Conservation (phyloP, 805 yeast genomes). For the Lipomyces lipofer region DNA sequence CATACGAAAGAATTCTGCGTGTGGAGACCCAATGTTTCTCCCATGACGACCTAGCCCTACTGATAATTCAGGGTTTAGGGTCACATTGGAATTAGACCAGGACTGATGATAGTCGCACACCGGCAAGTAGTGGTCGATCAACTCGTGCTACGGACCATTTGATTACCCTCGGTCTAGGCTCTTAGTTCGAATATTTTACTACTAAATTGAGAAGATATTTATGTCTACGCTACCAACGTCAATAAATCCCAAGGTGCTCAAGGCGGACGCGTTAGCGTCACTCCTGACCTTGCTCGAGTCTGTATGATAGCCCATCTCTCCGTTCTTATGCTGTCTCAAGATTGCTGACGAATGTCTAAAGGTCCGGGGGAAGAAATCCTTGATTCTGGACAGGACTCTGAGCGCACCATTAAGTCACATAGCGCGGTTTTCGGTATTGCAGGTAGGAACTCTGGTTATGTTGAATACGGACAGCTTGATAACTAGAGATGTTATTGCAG, state of each 20-base stretch:
- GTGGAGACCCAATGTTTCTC: too few species aligned
- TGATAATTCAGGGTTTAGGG: too few species aligned
- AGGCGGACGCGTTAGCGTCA: constrained; percentile 26
- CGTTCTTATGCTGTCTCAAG: neutral
- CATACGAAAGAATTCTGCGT: too few species aligned
- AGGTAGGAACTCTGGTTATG: constrained; percentile 34
- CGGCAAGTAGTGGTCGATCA: too few species aligned
- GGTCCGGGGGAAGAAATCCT: constrained; percentile 36
- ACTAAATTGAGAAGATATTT: too few species aligned
- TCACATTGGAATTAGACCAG: too few species aligned
- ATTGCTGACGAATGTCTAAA: neutral
- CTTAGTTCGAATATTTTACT: too few species aligned
- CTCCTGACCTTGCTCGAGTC: constrained; percentile 36
- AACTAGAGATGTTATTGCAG: neutral
- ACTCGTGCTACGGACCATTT: too few species aligned
- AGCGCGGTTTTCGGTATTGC: constrained; percentile 56
- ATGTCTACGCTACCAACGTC: constrained; percentile 16
- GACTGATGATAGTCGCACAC: too few species aligned
- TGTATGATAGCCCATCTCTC: constrained; percentile 21
- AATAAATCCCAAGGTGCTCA: constrained; percentile 22
- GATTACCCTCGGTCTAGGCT: too few species aligned
- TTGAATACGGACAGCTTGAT: neutral
- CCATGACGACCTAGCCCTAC: too few species aligned
- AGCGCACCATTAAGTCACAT: constrained; percentile 54
- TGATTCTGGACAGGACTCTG: constrained; percentile 50